phyloP scores from a whole-genome alignment of 139 green algal species.

The Chlamydomonas eustigma region DNA sequence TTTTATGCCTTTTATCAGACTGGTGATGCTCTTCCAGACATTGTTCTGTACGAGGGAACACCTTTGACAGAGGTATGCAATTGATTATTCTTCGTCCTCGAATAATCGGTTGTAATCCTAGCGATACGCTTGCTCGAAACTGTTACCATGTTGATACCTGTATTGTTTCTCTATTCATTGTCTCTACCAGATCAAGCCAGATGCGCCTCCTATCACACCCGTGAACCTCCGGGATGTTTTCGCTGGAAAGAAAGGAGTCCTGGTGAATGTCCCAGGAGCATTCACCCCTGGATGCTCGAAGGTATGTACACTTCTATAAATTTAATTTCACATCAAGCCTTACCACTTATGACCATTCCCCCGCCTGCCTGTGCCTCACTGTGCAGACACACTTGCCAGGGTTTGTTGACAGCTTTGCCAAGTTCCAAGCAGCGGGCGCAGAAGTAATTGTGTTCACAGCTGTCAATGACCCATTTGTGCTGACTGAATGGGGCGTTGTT shows the following conservation, averaged over 20 bases:
- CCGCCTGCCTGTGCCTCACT: no score
- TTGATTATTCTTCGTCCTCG: no score
- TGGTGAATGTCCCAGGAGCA: conserved; percentile 62
- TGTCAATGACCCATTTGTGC: conserved; percentile 82
- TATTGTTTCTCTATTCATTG: no score
- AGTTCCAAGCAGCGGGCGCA: conserved; percentile 44
- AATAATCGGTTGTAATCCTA: no score
- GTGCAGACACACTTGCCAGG: conserved; percentile 45
- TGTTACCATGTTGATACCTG: no score
- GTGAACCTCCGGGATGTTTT: conserved; percentile 50
- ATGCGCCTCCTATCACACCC: neutral
- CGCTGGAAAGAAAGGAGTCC: conserved; percentile 71
- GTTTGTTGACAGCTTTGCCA: conserved; percentile 44
- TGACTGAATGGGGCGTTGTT: conserved; percentile 63
- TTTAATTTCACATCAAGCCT: neutral
- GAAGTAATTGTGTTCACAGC: conserved; percentile 42
- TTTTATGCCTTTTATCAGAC: conserved; percentile 27
- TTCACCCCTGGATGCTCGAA: conserved; percentile 54
- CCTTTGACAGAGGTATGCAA: conserved; percentile 16
- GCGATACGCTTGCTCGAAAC: no score
- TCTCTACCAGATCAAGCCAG: neutral
- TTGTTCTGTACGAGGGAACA: conserved; percentile 41
- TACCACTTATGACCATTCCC: neutral
- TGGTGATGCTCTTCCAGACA: conserved; percentile 46
- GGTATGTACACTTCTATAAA: conserved; percentile 15